Evolutionary conservation across 2,329 filamentous ascomycete species (phyloP).

Genomic region (Ascochyta rabiei): DNA sequence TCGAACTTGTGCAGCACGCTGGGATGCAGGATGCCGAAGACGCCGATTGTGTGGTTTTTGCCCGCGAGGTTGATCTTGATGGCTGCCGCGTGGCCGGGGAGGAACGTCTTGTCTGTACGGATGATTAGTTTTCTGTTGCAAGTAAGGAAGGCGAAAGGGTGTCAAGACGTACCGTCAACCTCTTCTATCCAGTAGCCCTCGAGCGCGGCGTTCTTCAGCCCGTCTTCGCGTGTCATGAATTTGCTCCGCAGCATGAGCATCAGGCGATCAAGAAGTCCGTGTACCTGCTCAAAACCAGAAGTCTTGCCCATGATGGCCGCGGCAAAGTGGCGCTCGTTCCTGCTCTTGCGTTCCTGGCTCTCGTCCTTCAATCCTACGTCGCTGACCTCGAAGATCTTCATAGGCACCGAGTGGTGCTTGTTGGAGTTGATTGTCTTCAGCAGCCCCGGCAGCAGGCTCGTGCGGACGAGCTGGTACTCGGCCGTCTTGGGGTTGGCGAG

Average conservation of each 20-base stretch:
- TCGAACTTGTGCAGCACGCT: slow-evolving; percentile 93
- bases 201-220: slow-evolving; percentile 64
- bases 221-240: slow-evolving; percentile 77
- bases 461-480: slow-evolving; percentile 93
- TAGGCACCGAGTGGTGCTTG: slow-evolving; percentile 83
- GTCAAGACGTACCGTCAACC: slow-evolving; percentile 68
- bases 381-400: slow-evolving; percentile 90
- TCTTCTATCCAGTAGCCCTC: slow-evolving; percentile 91
- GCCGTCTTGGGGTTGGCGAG: slow-evolving; percentile 91
- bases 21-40: slow-evolving; percentile 93
- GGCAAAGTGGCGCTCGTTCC: slow-evolving; percentile 95
- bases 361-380: slow-evolving; percentile 93
- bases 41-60: slow-evolving; percentile 78
- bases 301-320: slow-evolving; percentile 94
- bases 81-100: slow-evolving; percentile 85
- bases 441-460: slow-evolving; percentile 81
- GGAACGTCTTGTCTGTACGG: slow-evolving; percentile 77
- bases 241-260: slow-evolving; percentile 88
- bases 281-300: slow-evolving; percentile 92
- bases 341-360: slow-evolving; percentile 76
- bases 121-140: background rate
- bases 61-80: slow-evolving; percentile 78
- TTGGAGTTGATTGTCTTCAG: slow-evolving; percentile 95
- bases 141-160: background rate
- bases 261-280: slow-evolving; percentile 89